Evolutionary conservation across 768 basidiomycete species (phyloP).

Genomic region (Cytidiella melzeri): DNA sequence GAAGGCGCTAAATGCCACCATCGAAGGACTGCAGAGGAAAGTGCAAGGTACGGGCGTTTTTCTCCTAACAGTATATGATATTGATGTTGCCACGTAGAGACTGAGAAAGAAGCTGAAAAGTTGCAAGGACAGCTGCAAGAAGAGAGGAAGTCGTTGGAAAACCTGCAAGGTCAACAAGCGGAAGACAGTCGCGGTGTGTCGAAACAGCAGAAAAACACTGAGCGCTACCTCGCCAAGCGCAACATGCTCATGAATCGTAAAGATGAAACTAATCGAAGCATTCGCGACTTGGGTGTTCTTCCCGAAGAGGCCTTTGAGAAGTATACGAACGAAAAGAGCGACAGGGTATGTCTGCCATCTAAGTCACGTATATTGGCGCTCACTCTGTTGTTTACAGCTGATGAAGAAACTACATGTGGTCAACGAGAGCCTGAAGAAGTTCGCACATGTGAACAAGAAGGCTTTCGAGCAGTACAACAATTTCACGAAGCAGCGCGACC

Average conservation of each 20-base stretch:
- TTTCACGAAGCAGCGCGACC: constrained; percentile 96
- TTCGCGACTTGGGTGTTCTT: constrained; percentile 91
- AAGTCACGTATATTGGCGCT: not conserved
- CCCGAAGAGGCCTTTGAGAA: constrained; percentile 98
- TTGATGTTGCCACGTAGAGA: constrained; percentile 33
- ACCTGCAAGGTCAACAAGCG: constrained; percentile 70
- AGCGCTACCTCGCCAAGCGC: constrained; percentile 88
- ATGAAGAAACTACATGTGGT: constrained; percentile 89
- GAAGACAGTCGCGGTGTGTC: constrained; percentile 85
- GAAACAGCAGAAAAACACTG: constrained; percentile 92
- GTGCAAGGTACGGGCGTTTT: constrained; percentile 53
- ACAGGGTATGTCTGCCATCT: constrained; percentile 51
- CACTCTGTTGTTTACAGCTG: constrained; percentile 44
- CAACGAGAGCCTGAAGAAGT: constrained; percentile 92
- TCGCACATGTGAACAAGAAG: constrained; percentile 98
- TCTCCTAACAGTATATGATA: too few relatives aligned
- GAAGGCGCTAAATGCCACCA: constrained; percentile 54
- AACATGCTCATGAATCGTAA: constrained; percentile 79
- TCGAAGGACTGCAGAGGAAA: constrained; percentile 56
- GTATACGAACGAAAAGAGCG: constrained; percentile 83
- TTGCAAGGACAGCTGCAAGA: constrained; percentile 60
- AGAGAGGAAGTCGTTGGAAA: constrained; percentile 58
- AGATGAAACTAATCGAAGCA: constrained; percentile 93
- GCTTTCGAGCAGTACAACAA: constrained; percentile 98
- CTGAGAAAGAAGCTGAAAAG: constrained; percentile 70